Percentiles rank a stretch among this genome's conserved stretches.
Evolutionary conservation across 495 filamentous ascomycete species (phyloP).

Genomic region (Neurospora sp.): DNA sequence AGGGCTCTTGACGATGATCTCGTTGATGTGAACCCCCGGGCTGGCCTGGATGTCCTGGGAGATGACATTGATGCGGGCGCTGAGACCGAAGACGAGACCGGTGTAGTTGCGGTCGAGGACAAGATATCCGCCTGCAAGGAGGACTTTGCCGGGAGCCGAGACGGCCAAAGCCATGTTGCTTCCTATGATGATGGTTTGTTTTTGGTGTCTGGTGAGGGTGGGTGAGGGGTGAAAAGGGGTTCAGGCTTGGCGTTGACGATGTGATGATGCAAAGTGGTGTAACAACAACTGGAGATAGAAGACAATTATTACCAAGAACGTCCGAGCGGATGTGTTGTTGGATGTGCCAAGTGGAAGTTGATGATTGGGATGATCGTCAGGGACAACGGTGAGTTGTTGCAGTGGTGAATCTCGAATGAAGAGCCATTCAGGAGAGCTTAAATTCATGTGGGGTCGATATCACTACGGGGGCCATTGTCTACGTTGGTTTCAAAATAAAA

Average conservation of each 20-base stretch:
- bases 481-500: too few relatives aligned
- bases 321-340: neutral
- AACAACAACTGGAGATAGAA: neutral
- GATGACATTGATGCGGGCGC: conserved; percentile 82
- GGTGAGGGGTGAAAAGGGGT: neutral
- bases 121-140: conserved; percentile 89
- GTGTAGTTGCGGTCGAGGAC: conserved; percentile 84
- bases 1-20: conserved; percentile 79
- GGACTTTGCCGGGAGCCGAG: conserved; percentile 92
- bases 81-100: conserved; percentile 86
- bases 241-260: neutral
- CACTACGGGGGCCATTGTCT: too few relatives aligned
- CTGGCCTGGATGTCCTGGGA: conserved; percentile 54
- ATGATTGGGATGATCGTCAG: neutral
- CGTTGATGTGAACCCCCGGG: conserved; percentile 46
- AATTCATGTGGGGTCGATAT: neutral
- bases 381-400: neutral
- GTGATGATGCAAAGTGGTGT: neutral
- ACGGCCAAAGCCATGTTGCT: conserved; percentile 45
- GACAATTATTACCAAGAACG: neutral
- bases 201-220: neutral
- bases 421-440: neutral
- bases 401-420: neutral
- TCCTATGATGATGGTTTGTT: conserved; percentile 5
- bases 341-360: neutral